Conservation (phyloP, 2,329 filamentous ascomycete genomes). For the Xylariales sp. region DNA sequence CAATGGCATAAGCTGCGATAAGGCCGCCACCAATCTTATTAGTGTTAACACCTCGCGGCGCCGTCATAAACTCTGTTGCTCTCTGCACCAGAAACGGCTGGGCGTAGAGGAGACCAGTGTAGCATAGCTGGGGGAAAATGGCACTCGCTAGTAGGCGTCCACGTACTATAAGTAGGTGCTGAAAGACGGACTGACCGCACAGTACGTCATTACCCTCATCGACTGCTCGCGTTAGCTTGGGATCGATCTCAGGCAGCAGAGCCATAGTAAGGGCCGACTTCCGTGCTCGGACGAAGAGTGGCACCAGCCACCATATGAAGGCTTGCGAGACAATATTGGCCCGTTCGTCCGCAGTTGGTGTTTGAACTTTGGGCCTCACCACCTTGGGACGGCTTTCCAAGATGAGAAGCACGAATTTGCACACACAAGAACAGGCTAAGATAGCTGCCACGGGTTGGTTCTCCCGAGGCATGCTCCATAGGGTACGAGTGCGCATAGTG, state of each 20-base stretch:
- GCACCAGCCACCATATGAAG: slow-evolving; percentile 1
- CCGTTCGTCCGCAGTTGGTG: not conserved
- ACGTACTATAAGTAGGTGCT: not conserved
- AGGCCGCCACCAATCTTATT: not conserved
- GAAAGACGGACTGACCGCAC: not conserved
- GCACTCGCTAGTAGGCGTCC: not conserved
- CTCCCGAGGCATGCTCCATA: not conserved
- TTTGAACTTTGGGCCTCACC: not conserved
- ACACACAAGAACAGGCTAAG: not conserved
- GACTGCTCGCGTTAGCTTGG: not conserved
- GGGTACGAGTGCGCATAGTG: not conserved
- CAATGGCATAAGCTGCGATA: not conserved
- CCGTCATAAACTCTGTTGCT: not conserved
- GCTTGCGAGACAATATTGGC: not conserved
- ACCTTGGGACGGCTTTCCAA: not conserved
- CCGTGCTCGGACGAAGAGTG: not conserved
- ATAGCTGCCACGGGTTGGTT: not conserved
- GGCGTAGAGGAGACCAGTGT: not conserved
- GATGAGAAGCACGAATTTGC: slow-evolving; percentile 1
- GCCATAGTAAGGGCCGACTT: not conserved
- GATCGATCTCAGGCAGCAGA: not conserved
- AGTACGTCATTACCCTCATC: not conserved
- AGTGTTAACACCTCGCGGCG: not conserved
- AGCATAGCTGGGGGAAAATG: not conserved
- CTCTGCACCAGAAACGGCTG: not conserved